Evolutionary conservation across 331 rosid genomes (phyloP), one percentile per base, ranked within the genome.

Genomic region (Quercus lobata): DNA sequence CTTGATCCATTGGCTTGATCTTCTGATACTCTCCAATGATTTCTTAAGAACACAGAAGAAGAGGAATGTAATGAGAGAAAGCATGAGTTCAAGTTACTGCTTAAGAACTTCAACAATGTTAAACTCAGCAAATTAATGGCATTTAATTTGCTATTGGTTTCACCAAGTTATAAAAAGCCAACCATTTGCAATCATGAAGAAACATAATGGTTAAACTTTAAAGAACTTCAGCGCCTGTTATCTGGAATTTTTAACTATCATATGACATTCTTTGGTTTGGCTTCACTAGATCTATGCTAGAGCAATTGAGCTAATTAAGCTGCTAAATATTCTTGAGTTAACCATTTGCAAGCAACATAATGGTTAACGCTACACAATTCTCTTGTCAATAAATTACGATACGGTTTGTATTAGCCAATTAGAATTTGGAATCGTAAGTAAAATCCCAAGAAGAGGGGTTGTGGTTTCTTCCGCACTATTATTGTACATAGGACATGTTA

Each of bases 331-430:
- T 37, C 46, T 37, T 37, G 3, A 49, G 15, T 12, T 11, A 49
- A 49, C 54, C 17, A 34, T 24, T 25, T 14, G 11, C 16, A 37
- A 19, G 79, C 14, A 71, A 46, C 17, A 2, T 19, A 19, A 27
- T 27, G 27, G 52, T 58, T 58, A 58, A 61, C 54, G 63, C 27
- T 46, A 61, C 37, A n/a, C 35, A 25, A 52, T 71, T 69, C 34
- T 44, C 25, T 58, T 27, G 78, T 61, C 46, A 8, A 81, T 34
- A 34, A 34, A 34, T 34, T 34, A 34, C 1, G 52, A 55, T 62
- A 74, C 61, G 57, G 27, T 57, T 53, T 57, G 12, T 10, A 49
- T 69, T 70, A 80, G 62, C 62, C 27, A 9, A 82, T 81, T 77
- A 65, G 85, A 34, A 34, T 34, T 34, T 34, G 37, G 37, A 34